Percentiles rank a stretch among this genome's conserved stretches.
Evolutionary conservation across 305 asterid genomes (phyloP).

Genomic region (Solanum hybrid): DNA sequence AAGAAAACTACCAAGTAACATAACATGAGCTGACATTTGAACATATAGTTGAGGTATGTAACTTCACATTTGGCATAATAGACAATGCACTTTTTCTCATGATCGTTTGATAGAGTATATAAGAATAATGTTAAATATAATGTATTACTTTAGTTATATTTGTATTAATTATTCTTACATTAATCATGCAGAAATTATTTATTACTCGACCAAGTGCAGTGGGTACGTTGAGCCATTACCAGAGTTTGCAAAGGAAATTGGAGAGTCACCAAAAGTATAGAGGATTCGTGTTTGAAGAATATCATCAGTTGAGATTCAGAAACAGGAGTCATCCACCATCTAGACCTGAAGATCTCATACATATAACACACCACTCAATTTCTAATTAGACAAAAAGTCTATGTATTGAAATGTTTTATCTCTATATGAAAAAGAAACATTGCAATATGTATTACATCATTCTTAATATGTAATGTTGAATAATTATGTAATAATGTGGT

Average conservation of each 20-base stretch:
- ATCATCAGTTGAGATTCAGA: not conserved
- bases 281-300: slow-evolving; percentile 27
- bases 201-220: no score
- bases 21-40: no score
- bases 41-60: no score
- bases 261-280: slow-evolving; percentile 33
- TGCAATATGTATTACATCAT: not conserved
- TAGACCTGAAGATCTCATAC: not conserved
- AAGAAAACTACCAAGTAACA: no score
- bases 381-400: not conserved
- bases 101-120: no score
- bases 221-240: slow-evolving; percentile 34
- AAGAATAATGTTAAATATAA: no score
- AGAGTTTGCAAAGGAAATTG: slow-evolving; percentile 25
- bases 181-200: no score
- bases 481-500: no score
- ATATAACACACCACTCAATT: not conserved
- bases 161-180: no score
- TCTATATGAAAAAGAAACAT: not conserved
- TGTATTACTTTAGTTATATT: no score
- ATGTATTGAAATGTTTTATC: not conserved
- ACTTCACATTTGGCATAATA: no score
- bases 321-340: not conserved
- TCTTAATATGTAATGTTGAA: not conserved
- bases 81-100: no score